phyloP scores from a whole-genome alignment of 768 basidiomycete species.

The Lentinula sp. region DNA sequence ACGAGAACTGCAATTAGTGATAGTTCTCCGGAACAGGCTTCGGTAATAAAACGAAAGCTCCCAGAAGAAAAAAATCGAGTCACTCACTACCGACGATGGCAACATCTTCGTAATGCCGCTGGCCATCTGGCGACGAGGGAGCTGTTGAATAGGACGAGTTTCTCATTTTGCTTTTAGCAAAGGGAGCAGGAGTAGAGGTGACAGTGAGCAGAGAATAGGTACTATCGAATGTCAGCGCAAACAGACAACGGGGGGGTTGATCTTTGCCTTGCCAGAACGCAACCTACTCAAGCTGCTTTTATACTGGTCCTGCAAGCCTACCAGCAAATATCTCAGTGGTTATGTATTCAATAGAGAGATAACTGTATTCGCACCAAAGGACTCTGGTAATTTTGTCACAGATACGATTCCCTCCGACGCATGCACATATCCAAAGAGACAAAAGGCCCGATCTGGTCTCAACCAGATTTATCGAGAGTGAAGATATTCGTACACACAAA shows the following conservation, averaged over 20 bases:
- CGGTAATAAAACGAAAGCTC: not conserved
- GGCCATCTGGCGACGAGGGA: not conserved
- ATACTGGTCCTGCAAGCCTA: not conserved
- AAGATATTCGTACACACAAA: not conserved
- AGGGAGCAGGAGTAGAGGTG: not conserved
- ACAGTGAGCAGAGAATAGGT: not conserved
- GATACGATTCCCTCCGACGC: not conserved
- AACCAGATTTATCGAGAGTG: not conserved
- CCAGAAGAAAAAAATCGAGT: not conserved
- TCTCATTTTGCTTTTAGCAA: not conserved
- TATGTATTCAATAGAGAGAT: not conserved
- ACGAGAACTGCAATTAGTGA: not conserved
- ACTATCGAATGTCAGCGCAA: not conserved
- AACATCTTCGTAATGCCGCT: not conserved
- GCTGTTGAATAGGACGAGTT: not conserved
- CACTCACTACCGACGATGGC: slow-evolving; percentile 1
- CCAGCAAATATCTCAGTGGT: not conserved
- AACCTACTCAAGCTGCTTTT: not conserved
- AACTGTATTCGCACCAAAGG: not conserved
- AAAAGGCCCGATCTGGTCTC: not conserved
- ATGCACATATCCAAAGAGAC: not conserved
- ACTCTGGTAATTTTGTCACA: not conserved
- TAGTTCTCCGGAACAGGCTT: not conserved
- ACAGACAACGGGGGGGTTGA: not conserved
- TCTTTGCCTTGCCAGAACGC: not conserved